Evolutionary conservation across 164 flowering plant genomes (phyloP), one percentile per base, ranked within the genome.

Genomic region (Saururus chinensis): DNA sequence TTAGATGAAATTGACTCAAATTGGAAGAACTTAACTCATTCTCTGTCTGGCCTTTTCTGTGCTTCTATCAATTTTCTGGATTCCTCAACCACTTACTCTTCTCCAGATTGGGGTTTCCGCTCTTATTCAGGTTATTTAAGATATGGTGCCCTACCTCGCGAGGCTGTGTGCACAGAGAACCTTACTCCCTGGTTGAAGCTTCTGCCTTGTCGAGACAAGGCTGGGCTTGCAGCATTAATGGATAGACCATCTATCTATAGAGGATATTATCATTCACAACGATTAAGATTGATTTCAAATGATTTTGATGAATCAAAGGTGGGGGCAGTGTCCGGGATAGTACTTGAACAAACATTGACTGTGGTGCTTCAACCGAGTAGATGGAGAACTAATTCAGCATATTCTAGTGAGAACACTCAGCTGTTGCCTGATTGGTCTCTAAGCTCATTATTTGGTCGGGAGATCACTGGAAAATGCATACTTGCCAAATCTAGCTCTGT

Each of bases 121-220:
- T 70, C 75, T 56, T 66, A 66, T 66, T 73, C 85, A 40, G 82
- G 84, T 53, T 80, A 66, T 62, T 53, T 90, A 67, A 86, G 97
- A 65, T 90, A 93, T 71, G 99, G 99, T 60, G 73, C 90, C 40
- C 68, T 93, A 80, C 99, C 99, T 16, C 92, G 97, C 53, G 99
- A 93, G 68, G 99, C 99, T 76, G 92, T 88, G 68, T 93, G 99
- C 78, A 93, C 99, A 26, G 99, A 93, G 78, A 93, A 93, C 73
- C 82, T 93, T 55, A 90, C 99, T 53, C 99, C 99, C 3, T 93
- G 96, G 97, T 74, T 93, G 78, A 93, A 93, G 82, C 77, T 93
- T 60, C 96, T 93, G 68, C 98, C 98, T 53, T 93, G 98, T 75
- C 84, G 97, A 60, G 98, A 93, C 68, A 93, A 90, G 78, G 87